Conservation (phyloP, 2,329 filamentous ascomycete genomes). For the Corniculantispora saksenae region DNA sequence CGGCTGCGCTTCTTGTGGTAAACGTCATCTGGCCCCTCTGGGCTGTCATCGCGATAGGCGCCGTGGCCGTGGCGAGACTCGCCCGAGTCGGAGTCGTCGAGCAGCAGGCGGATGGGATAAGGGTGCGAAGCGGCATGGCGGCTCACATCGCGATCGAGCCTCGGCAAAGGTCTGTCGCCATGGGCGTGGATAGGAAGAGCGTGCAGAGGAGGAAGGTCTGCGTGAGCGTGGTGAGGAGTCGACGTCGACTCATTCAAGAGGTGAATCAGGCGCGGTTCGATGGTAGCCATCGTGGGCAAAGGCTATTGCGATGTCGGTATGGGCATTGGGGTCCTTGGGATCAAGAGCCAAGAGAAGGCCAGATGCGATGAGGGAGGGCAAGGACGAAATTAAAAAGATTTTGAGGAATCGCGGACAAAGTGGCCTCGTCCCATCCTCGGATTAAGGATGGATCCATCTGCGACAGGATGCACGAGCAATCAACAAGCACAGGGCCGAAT, state of each 20-base stretch:
- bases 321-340: constrained; percentile 27
- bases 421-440: constrained; percentile 21
- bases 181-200: constrained; percentile 45
- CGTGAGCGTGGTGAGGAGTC: constrained; percentile 48
- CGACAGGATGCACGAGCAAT: constrained; percentile 19
- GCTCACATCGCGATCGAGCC: constrained; percentile 52
- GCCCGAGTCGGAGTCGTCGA: constrained; percentile 40
- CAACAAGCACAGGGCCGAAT: constrained; percentile 3
- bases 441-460: constrained; percentile 21
- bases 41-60: constrained; percentile 47
- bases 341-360: constrained; percentile 18
- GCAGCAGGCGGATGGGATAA: constrained; percentile 42
- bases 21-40: constrained; percentile 45
- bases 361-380: constrained; percentile 9
- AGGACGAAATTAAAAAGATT: constrained; percentile 15
- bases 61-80: constrained; percentile 46
- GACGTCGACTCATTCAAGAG: constrained; percentile 58
- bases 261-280: constrained; percentile 68
- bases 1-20: constrained; percentile 57
- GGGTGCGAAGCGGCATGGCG: constrained; percentile 27
- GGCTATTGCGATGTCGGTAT: constrained; percentile 29
- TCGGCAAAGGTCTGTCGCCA: constrained; percentile 49
- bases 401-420: constrained; percentile 12
- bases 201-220: constrained; percentile 58
- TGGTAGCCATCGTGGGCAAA: constrained; percentile 59